Conservation (phyloP, 202 grass and related monocot genomes). For the Sporobolus alterniflorus region DNA sequence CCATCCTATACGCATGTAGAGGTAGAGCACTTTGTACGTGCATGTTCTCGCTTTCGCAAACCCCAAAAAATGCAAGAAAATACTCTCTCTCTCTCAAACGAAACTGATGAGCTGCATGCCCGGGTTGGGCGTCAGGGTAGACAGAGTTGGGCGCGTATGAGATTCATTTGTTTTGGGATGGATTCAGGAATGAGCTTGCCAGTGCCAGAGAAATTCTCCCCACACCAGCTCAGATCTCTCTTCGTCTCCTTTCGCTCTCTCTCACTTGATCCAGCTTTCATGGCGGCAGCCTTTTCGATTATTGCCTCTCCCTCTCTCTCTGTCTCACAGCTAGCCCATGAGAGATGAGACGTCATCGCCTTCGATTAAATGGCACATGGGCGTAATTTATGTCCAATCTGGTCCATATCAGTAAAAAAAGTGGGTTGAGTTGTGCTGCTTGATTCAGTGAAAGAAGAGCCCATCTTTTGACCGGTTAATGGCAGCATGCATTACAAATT, state of each 20-base stretch:
- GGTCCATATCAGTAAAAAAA: conserved; percentile 51
- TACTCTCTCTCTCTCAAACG: no score
- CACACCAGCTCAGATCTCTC: conserved; percentile 23
- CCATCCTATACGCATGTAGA: neutral
- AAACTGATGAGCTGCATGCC: neutral
- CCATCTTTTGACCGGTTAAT: neutral
- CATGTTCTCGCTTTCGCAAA: neutral
- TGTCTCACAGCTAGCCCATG: neutral
- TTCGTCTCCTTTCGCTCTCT: neutral
- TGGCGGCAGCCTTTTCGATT: conserved; percentile 32
- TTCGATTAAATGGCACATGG: conserved; percentile 59
- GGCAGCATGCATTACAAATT: no score
- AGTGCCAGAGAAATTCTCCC: conserved; percentile 6
- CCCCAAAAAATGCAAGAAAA: neutral
- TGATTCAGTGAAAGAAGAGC: neutral
- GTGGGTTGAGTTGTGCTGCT: neutral
- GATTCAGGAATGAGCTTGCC: conserved; percentile 52
- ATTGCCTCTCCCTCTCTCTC: neutral
- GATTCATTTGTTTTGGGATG: conserved; percentile 41
- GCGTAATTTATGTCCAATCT: conserved; percentile 57
- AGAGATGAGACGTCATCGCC: neutral
- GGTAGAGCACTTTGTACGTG: neutral
- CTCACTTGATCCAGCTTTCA: neutral
- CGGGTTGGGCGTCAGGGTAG: neutral
- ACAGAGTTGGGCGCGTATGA: conserved; percentile 46